These are phyloP conservation scores for Erysimum pusillum DNA, from an alignment of 441 rosid genomes.

Conservation along the genomic window DNA sequence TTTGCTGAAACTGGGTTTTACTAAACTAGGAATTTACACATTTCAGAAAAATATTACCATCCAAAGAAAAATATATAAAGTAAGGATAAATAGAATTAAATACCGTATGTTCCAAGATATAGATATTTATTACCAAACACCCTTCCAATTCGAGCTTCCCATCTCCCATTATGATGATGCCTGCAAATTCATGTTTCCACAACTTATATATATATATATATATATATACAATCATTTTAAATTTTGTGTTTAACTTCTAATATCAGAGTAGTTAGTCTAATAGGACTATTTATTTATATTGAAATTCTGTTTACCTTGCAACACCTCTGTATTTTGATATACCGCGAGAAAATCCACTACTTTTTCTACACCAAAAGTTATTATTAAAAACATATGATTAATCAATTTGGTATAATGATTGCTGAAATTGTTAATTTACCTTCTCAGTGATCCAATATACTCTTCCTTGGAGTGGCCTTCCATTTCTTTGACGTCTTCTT, in stretches of 20 bases:
- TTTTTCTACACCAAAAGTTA: constrained; percentile 61
- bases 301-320: constrained; percentile 64
- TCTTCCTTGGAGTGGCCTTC: constrained; percentile 77
- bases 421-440: constrained; percentile 47
- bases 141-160: constrained; percentile 96
- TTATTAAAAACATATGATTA: neutral
- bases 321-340: constrained; percentile 96
- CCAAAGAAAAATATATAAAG: constrained; percentile 1
- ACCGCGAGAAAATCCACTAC: constrained; percentile 94
- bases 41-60: constrained; percentile 21
- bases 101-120: constrained; percentile 88
- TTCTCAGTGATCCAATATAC: constrained; percentile 80
- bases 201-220: neutral
- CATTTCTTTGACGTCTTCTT: constrained; percentile 74
- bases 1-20: neutral
- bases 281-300: constrained; percentile 4
- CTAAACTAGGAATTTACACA: constrained; percentile 3
- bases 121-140: constrained; percentile 94
- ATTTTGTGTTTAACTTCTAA: neutral
- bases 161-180: constrained; percentile 96
- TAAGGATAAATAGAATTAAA: neutral
- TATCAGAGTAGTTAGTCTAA: neutral
- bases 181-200: constrained; percentile 50
- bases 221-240: neutral
- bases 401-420: neutral